These are phyloP conservation scores for Crucihimalaya himalaica DNA, from an alignment of 345 rosid genomes.

Conservation along the genomic window DNA sequence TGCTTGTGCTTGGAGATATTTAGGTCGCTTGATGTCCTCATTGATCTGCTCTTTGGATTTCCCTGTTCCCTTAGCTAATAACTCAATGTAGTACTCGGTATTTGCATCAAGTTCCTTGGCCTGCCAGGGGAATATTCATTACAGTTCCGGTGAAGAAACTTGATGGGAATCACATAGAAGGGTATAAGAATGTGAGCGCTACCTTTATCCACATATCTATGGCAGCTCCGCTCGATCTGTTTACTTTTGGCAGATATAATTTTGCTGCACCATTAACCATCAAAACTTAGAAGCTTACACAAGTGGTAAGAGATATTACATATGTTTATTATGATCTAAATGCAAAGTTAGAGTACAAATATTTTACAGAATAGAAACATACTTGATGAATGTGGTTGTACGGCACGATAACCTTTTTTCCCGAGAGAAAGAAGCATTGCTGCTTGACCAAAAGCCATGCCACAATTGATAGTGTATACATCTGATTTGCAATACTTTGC, in stretches of 20 bases:
- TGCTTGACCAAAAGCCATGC: slow-evolving; percentile 94
- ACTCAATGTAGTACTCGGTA: slow-evolving; percentile 65
- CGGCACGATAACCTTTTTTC: slow-evolving; percentile 71
- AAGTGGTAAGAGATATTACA: not conserved
- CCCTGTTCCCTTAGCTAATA: slow-evolving; percentile 76
- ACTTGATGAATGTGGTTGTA: slow-evolving; percentile 79
- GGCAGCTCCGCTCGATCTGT: slow-evolving; percentile 74
- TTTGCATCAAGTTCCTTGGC: slow-evolving; percentile 81
- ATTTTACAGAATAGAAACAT: slow-evolving; percentile 36
- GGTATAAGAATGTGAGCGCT: not conserved
- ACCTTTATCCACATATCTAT: slow-evolving; percentile 95
- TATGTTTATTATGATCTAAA: not conserved
- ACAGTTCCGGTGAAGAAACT: not conserved
- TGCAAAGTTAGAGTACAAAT: not conserved
- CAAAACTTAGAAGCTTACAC: slow-evolving; percentile 13
- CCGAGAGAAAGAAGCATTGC: slow-evolving; percentile 91
- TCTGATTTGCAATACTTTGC: slow-evolving; percentile 67
- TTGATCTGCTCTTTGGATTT: slow-evolving; percentile 75
- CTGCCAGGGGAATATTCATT: slow-evolving; percentile 45
- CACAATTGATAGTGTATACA: slow-evolving; percentile 75
- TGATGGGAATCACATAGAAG: not conserved
- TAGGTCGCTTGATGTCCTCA: slow-evolving; percentile 70
- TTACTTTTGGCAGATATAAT: slow-evolving; percentile 71
- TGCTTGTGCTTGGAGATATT: slow-evolving; percentile 65
- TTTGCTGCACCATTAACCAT: slow-evolving; percentile 59